phyloP scores from a whole-genome alignment of 1,139 yeast genomes.

The Keqinozyma sinolaborantium region DNA sequence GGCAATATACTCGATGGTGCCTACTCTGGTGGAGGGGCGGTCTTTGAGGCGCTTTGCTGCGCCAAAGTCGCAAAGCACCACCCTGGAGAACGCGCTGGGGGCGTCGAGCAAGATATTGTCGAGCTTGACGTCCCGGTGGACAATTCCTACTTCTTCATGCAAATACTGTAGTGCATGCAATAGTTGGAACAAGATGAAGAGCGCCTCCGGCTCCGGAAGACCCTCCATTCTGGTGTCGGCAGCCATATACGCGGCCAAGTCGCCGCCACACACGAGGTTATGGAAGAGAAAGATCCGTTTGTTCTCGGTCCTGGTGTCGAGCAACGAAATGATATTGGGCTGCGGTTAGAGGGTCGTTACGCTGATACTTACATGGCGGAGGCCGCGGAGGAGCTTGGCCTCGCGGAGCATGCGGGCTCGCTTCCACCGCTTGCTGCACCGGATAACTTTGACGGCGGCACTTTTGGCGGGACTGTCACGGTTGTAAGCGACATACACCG shows the following conservation, averaged over 20 bases:
- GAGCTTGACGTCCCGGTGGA: slow-evolving; percentile 30
- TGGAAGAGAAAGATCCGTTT: slow-evolving; percentile 45
- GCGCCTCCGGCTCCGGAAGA: slow-evolving; percentile 51
- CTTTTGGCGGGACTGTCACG: slow-evolving; percentile 10
- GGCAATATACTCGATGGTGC: slow-evolving; percentile 68
- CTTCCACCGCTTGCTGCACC: slow-evolving; percentile 21
- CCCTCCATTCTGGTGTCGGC: slow-evolving; percentile 35
- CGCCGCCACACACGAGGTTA: slow-evolving; percentile 60
- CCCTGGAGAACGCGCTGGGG: slow-evolving; percentile 48
- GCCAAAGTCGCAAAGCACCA: slow-evolving; percentile 66
- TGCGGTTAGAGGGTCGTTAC: slow-evolving; percentile 8
- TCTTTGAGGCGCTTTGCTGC: slow-evolving; percentile 42
- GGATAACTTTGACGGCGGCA: slow-evolving; percentile 53
- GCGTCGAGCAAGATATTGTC: slow-evolving; percentile 55
- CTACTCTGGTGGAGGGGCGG: slow-evolving; percentile 56
- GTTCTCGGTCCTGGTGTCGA: slow-evolving; percentile 34
- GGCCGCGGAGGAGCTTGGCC: slow-evolving; percentile 32
- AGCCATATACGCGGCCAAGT: slow-evolving; percentile 57
- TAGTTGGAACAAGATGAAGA: slow-evolving; percentile 54
- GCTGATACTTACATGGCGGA: slow-evolving; percentile 34
- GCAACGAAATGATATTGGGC: slow-evolving; percentile 44
- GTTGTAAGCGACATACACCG: slow-evolving; percentile 32
- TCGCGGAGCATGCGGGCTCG: slow-evolving; percentile 23
- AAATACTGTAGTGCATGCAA: slow-evolving; percentile 51
- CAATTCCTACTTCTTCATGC: slow-evolving; percentile 26